Base-by-base conservation (phyloP, 768 basidiomycete genomes). In the Collybia sordida region DNA sequence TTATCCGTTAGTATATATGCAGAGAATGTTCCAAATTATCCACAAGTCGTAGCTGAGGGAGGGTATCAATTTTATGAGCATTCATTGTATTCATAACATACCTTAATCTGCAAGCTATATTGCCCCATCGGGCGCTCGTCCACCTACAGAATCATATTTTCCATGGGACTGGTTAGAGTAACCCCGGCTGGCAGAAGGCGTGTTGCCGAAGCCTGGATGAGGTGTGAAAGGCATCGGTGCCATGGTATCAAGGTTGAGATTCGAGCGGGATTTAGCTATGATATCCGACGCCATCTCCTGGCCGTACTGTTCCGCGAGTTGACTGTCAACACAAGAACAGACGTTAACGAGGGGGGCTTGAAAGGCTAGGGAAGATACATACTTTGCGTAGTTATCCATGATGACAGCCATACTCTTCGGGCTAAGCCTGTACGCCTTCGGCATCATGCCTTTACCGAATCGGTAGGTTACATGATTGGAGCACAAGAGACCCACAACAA, bases 401-500 rank as follows among this genome's bases (percentile, higher is more conserved):
- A 93, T 88, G 21, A 86, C 78, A 0, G 82, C 87, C 82, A 92
- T 88, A 42, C 78, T 82, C 49, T 71, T 78, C 71, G 80, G 67
- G 62, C 84, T 82, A 28, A 93, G 72, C 36, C 88, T 73, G 63
- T 93, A 93, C 24, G 83, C 80, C 72, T 88, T 85, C 21, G 90
- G 91, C 79, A 88, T 90, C 82, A 92, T 83, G 40, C 91, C 90
- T 72, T 93, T 93, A 0, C 90, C 89, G 64, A 93, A 92, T 28
- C 90, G 72, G 59, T 91, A 91, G 41, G 89, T 92, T 64, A 93
- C 81, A 58, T 93, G 89, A 67, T 90, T 89, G 4, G 82, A 80
- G 67, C 87, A 92, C 35, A 92, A 64, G 44, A 92, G 67, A 2
- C 76, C 82, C 1, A 76, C 70, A 45, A 88, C 42, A 67, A 90